These are phyloP conservation scores for Spergularia bocconei DNA, from an alignment of 148 eudicot species.

Conservation along the genomic window DNA sequence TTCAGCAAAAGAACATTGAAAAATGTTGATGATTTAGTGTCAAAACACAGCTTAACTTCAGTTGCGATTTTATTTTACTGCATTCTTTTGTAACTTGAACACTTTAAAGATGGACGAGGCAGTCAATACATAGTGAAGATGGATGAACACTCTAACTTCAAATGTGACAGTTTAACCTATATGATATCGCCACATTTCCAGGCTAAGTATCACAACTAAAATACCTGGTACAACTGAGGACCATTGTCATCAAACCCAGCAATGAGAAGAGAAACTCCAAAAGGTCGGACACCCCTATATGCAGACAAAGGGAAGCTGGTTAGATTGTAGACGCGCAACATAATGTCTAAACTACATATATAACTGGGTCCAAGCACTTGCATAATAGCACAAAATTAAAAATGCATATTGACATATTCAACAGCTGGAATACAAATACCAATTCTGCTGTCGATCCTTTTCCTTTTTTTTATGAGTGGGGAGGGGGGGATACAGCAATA, in stretches of 20 bases:
- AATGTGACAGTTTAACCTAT: too few species aligned
- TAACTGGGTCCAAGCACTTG: background rate
- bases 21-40: background rate
- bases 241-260: conserved; percentile 99
- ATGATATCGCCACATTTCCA: background rate
- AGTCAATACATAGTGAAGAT: background rate
- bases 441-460: background rate
- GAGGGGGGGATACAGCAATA: too few species aligned
- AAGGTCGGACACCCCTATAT: conserved; percentile 93
- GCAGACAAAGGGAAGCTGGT: background rate
- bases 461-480: background rate
- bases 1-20: background rate
- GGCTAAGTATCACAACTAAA: background rate
- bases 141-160: too few species aligned
- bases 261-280: conserved; percentile 93
- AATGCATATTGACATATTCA: background rate
- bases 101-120: background rate
- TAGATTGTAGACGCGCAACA: background rate
- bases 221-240: conserved; percentile 95
- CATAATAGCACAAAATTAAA: too few species aligned
- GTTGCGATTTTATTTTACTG: background rate
- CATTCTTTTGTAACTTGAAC: background rate
- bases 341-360: background rate
- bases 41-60: background rate
- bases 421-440: background rate